Base-by-base conservation (phyloP, 2,329 filamentous ascomycete species). In the Epichloe aotearoae region DNA sequence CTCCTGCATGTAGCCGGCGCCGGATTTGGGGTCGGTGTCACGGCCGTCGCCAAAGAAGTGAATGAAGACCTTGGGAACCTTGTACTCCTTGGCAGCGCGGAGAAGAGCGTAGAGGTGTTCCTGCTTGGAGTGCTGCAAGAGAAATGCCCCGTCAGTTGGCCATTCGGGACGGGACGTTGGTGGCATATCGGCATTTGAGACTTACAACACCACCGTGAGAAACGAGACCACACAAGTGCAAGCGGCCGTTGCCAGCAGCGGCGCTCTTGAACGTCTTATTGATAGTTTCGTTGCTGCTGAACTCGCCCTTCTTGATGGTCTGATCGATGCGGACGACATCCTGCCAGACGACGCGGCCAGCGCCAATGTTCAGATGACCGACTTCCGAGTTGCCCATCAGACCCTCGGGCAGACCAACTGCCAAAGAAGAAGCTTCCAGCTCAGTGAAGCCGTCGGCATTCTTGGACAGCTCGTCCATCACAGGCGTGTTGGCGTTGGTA, bases 371-470 rank as follows among this genome's bases (percentile, higher is more conserved):
- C 74, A 98, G 72, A 71, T 98, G 93, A 55, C 93, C 93, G 68
- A 98, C 93, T 71, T 98, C 93, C 61, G 88, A 95, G 77, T 98
- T 98, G 58, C 93, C 93, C 93, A 98, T 98, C 58, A 98, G 76
- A 53, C 93, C 93, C 67, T 98, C 90, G 19, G 93, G 93, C 49
- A 98, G 80, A 58, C 93, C 93, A 57, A 98, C 93, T 44, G 93
- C 93, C 54, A 95, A 80, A 42, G 93, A 97, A 2, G 93, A 97
- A 52, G 93, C 93, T 61, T 98, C 93, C 55, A 98, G 84, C 73
- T 94, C 83, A 57, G 87, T 88, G 73, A 84, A 98, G 55, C 90
- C 90, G 62, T 91, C 83, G 34, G 83, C 74, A 57, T 83, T 85
- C 69, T 85, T 82, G 64, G 84, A 86, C 67, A 98, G 90, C 54